Conservation (phyloP, 2,329 filamentous ascomycete species). For the Calonectria leucothoes region DNA sequence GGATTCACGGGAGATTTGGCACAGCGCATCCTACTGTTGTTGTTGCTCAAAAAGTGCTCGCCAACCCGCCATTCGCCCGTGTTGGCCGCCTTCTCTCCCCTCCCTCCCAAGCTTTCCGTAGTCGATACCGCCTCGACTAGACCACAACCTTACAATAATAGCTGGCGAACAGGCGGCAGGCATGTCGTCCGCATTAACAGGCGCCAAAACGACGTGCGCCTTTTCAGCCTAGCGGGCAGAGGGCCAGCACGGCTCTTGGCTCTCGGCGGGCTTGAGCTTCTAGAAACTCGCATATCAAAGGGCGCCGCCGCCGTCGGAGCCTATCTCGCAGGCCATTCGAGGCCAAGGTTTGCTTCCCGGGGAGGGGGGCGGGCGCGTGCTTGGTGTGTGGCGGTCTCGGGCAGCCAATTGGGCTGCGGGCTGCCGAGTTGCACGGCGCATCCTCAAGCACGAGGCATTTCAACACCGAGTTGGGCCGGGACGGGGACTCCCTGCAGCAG, state of each 20-base stretch:
- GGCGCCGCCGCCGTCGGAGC: neutral
- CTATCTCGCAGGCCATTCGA: neutral
- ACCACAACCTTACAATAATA: neutral
- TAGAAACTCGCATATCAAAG: neutral
- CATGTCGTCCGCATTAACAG: neutral
- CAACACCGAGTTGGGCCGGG: neutral
- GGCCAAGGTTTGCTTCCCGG: neutral
- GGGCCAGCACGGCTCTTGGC: neutral
- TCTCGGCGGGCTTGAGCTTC: neutral
- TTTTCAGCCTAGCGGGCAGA: neutral
- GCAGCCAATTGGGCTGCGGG: neutral
- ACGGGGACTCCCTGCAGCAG: neutral
- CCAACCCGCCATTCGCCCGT: neutral
- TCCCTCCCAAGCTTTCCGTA: neutral
- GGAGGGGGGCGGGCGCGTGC: neutral
- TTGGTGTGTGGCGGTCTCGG: neutral
- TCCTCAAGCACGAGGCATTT: slow-evolving; percentile 1
- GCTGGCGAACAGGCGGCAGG: slow-evolving; percentile 1
- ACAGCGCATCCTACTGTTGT: neutral
- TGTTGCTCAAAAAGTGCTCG: neutral
- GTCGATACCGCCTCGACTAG: neutral
- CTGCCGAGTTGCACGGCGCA: neutral
- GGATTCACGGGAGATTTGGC: neutral
- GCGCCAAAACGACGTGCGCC: neutral
- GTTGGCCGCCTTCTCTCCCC: neutral